Percentiles rank a stretch among this genome's conserved stretches.
These are phyloP conservation scores for Cystobasidium tubakii DNA, from an alignment of 768 basidiomycete genomes.

Conservation along the genomic window DNA sequence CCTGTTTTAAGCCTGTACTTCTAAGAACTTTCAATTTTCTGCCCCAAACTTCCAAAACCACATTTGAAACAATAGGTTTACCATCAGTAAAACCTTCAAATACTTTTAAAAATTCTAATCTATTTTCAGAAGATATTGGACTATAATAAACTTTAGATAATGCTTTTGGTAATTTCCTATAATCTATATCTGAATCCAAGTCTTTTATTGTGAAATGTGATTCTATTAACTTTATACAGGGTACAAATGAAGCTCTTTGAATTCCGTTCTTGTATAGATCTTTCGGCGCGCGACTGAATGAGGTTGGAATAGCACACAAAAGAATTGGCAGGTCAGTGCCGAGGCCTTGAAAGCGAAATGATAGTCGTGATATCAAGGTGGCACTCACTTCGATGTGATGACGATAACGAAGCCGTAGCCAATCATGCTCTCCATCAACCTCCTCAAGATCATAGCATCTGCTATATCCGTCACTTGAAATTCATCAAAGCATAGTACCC, in stretches of 20 bases:
- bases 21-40: constrained; percentile 63
- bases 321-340: not conserved
- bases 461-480: constrained; percentile 65
- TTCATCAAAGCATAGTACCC: constrained; percentile 91
- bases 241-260: constrained; percentile 87
- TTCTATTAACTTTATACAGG: constrained; percentile 89
- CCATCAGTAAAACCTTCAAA: constrained; percentile 64
- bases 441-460: constrained; percentile 78
- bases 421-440: constrained; percentile 77
- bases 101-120: constrained; percentile 70
- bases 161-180: constrained; percentile 84
- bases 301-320: not conserved
- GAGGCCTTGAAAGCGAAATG: not conserved
- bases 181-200: constrained; percentile 89
- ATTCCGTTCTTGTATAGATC: constrained; percentile 98
- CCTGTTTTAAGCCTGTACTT: constrained; percentile 58
- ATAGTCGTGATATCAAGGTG: not conserved
- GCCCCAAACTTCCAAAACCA: constrained; percentile 78
- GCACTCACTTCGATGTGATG: constrained; percentile 91
- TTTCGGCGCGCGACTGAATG: constrained; percentile 81
- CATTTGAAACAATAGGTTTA: constrained; percentile 52
- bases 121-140: constrained; percentile 65
- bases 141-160: constrained; percentile 90
- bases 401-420: constrained; percentile 86
- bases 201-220: constrained; percentile 77